Evolutionary conservation across 768 basidiomycete genomes (phyloP).

Genomic region (Myochromella boudieri): DNA sequence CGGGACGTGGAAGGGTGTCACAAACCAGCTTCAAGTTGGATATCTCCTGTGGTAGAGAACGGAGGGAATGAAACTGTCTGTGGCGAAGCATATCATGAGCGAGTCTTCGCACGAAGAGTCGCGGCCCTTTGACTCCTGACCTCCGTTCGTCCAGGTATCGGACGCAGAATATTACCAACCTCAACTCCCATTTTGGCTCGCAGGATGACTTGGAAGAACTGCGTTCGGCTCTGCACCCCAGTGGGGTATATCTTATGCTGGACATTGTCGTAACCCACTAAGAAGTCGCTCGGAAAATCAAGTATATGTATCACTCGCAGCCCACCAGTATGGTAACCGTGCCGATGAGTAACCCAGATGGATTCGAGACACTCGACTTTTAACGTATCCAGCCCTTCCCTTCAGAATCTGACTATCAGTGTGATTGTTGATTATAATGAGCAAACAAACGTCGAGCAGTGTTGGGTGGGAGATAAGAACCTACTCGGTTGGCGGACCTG

Average conservation of each 20-base stretch:
- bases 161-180: constrained; percentile 53
- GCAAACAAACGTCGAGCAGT: constrained; percentile 60
- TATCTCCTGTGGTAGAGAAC: constrained; percentile 69
- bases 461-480: constrained; percentile 70
- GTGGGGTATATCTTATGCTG: constrained; percentile 67
- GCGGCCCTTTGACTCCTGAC: not conserved
- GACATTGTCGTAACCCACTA: constrained; percentile 79
- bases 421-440: constrained; percentile 59
- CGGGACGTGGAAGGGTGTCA: constrained; percentile 66
- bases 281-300: not conserved
- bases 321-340: constrained; percentile 22
- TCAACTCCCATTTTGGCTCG: constrained; percentile 75
- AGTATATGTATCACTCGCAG: no score
- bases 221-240: constrained; percentile 61
- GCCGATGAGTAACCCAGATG: constrained; percentile 11
- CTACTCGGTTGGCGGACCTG: constrained; percentile 70
- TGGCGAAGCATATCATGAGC: constrained; percentile 76
- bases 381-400: constrained; percentile 29
- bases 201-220: constrained; percentile 71
- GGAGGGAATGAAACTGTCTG: constrained; percentile 57
- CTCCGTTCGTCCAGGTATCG: constrained; percentile 27
- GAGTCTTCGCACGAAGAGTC: constrained; percentile 22
- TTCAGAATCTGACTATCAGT: constrained; percentile 48
- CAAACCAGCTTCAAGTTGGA: constrained; percentile 73
- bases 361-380: constrained; percentile 25